Evolutionary conservation across 2,329 filamentous ascomycete species (phyloP).

Genomic region (Fusarium heterosporum): DNA sequence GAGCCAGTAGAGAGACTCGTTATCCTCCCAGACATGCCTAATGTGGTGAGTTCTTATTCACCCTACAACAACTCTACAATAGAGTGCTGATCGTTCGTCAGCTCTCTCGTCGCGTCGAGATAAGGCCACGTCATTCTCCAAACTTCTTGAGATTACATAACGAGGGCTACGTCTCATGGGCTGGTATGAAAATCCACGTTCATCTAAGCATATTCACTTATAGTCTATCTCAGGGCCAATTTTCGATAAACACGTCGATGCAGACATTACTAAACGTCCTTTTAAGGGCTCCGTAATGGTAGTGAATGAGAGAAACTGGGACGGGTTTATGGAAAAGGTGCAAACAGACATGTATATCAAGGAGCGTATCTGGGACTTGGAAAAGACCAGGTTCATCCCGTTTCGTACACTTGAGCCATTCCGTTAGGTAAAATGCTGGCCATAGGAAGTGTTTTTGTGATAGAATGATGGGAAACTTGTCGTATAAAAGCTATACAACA

Average conservation of each 20-base stretch:
- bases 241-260: slow-evolving; percentile 3
- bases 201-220: background rate
- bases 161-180: slow-evolving; percentile 9
- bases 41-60: background rate
- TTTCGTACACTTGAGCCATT: slow-evolving; percentile 2
- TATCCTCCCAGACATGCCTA: slow-evolving; percentile 8
- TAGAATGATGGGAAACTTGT: background rate
- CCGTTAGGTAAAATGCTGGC: background rate
- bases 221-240: background rate
- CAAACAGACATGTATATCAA: slow-evolving; percentile 4
- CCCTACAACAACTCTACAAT: background rate
- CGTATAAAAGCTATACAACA: background rate
- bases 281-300: slow-evolving; percentile 12
- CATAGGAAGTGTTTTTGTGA: background rate
- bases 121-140: slow-evolving; percentile 7
- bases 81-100: background rate
- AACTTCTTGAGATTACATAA: slow-evolving; percentile 9
- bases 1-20: background rate
- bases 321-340: slow-evolving; percentile 9
- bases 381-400: slow-evolving; percentile 6
- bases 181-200: background rate
- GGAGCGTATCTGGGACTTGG: slow-evolving; percentile 5
- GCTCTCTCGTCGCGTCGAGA: slow-evolving; percentile 9
- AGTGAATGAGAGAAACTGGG: background rate
- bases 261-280: slow-evolving; percentile 2